phyloP scores from a whole-genome alignment of 345 rosid genomes.

The Diplotaxis tenuifolia region DNA sequence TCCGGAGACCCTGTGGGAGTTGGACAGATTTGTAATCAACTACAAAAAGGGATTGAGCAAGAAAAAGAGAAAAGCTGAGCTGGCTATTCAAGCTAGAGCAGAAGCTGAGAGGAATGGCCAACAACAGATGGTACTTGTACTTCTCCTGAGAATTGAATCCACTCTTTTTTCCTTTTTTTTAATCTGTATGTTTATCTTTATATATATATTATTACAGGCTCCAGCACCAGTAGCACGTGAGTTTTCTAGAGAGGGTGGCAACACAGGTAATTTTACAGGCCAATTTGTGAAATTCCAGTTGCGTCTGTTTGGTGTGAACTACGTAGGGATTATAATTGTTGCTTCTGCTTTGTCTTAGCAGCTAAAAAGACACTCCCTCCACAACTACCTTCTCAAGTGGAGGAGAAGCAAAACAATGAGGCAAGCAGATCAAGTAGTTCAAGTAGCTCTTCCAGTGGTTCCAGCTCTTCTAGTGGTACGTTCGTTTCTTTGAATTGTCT shows the following conservation, averaged over 20 bases:
- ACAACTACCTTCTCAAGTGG: constrained; percentile 44
- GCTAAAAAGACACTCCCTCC: constrained; percentile 56
- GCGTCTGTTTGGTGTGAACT: constrained; percentile 6
- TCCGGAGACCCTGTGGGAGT: constrained; percentile 97
- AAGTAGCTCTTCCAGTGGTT: constrained; percentile 93
- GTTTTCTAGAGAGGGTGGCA: constrained; percentile 52
- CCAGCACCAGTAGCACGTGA: constrained; percentile 44
- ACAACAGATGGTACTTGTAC: constrained; percentile 55
- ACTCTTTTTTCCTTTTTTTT: neutral
- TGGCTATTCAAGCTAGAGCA: constrained; percentile 75
- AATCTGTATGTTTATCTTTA: neutral
- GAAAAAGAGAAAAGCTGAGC: constrained; percentile 95
- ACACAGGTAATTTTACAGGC: constrained; percentile 49
- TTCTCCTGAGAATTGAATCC: neutral
- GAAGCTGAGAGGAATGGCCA: constrained; percentile 56
- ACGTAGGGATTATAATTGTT: constrained; percentile 1
- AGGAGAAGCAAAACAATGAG: constrained; percentile 58
- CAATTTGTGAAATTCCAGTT: neutral
- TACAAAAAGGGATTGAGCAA: constrained; percentile 95
- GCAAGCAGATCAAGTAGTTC: constrained; percentile 89
- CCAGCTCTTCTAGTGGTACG: constrained; percentile 97
- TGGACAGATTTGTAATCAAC: constrained; percentile 94
- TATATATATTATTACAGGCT: constrained; percentile 44
- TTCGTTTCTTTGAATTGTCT: neutral
- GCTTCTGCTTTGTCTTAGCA: constrained; percentile 24